phyloP scores from a whole-genome alignment of 2,329 filamentous ascomycete genomes.

The Colletotrichum acutatum region DNA sequence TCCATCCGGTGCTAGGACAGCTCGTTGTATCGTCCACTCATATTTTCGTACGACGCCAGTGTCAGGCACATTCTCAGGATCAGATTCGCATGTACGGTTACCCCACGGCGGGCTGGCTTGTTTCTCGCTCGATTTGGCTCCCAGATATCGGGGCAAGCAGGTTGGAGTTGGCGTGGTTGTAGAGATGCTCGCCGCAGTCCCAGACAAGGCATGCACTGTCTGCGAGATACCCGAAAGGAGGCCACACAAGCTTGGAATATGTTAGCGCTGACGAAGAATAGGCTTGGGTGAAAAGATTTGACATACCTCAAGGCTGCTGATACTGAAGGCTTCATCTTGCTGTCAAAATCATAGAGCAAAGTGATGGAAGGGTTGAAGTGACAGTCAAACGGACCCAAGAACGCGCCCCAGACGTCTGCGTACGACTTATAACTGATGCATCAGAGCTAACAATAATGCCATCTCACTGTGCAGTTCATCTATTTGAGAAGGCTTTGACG shows the following conservation, averaged over 20 bases:
- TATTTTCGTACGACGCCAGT: constrained; percentile 29
- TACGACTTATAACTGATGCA: background rate
- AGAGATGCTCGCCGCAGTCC: background rate
- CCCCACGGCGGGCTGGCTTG: constrained; percentile 18
- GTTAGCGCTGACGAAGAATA: background rate
- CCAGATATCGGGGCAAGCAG: constrained; percentile 11
- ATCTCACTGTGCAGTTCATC: background rate
- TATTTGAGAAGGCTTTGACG: background rate
- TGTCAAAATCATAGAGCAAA: background rate
- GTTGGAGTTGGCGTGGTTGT: background rate
- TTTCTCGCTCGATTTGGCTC: background rate
- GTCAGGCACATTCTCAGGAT: constrained; percentile 25
- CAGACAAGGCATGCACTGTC: background rate
- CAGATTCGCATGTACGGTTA: constrained; percentile 10
- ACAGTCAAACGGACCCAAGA: background rate
- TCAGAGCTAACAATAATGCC: background rate
- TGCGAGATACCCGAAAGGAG: constrained; percentile 6
- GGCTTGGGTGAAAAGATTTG: background rate
- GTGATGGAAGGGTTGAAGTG: too few species aligned
- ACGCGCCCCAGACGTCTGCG: background rate
- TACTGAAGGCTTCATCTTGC: constrained; percentile 1
- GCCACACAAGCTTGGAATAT: background rate
- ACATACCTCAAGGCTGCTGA: constrained; percentile 16
- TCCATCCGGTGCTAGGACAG: constrained; percentile 22
- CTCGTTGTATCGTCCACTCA: constrained; percentile 28